Evolutionary conservation across 164 flowering plant species (phyloP).

Genomic region (Aristolochia contorta): DNA sequence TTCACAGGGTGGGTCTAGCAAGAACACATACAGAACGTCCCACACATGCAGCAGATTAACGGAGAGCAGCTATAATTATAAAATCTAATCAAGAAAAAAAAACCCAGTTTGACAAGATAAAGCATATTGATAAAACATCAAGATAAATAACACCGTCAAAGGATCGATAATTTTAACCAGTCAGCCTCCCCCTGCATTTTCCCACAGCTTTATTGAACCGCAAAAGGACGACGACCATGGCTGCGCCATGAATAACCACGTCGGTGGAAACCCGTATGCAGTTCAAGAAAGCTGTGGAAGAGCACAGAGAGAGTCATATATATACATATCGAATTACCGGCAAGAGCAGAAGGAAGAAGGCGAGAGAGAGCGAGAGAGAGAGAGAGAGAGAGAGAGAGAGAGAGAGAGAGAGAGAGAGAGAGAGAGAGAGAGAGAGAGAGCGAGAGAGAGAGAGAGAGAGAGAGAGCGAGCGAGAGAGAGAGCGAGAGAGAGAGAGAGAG

Average conservation of each 20-base stretch:
- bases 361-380: neutral
- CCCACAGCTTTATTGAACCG: constrained; percentile 49
- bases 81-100: neutral
- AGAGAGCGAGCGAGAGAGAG: no score
- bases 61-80: neutral
- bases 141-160: neutral
- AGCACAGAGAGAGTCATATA: constrained; percentile 21
- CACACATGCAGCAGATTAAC: no score
- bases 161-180: neutral
- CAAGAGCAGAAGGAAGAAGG: neutral
- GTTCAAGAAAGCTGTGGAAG: constrained; percentile 48
- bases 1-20: no score
- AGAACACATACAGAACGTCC: no score
- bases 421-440: constrained; percentile 13
- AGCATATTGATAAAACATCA: neutral
- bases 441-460: neutral
- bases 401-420: neutral
- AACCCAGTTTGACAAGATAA: neutral
- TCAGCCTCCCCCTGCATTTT: constrained; percentile 27
- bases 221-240: neutral
- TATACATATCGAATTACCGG: neutral
- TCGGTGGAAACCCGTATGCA: constrained; percentile 6
- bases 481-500: neutral
- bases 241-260: neutral
- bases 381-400: neutral